phyloP scores from a whole-genome alignment of 2,329 filamentous ascomycete species.

The Phaeosphaeriaceae sp. region DNA sequence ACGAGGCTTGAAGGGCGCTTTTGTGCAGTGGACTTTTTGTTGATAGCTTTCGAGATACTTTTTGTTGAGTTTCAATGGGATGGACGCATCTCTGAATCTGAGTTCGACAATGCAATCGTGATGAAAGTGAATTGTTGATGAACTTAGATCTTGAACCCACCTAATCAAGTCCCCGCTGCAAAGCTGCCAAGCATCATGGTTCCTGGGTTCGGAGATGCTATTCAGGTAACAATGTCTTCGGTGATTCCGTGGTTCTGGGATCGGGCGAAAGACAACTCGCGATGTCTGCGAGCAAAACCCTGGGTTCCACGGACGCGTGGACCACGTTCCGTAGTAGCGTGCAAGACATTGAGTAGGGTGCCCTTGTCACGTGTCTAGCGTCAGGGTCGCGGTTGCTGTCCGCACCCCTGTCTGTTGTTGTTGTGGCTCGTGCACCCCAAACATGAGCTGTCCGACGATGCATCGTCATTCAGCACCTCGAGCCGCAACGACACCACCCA shows the following conservation, averaged over 20 bases:
- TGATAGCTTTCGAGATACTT: constrained; percentile 4
- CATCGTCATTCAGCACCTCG: constrained; percentile 34
- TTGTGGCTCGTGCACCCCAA: constrained; percentile 26
- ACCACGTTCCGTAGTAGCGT: constrained; percentile 1
- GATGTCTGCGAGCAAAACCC: not conserved
- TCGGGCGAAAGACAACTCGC: not conserved
- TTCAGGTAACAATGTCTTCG: not conserved
- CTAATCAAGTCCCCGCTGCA: not conserved
- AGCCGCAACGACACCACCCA: constrained; percentile 19
- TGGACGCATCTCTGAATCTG: constrained; percentile 6
- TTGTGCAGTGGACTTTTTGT: constrained; percentile 1
- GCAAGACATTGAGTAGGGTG: not conserved
- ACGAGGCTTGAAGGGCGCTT: constrained; percentile 1
- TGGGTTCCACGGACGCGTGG: not conserved
- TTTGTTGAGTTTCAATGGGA: constrained; percentile 6
- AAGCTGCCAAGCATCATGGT: not conserved
- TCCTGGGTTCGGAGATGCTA: not conserved
- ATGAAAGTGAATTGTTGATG: not conserved
- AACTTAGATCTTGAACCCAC: not conserved
- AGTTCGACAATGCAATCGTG: not conserved
- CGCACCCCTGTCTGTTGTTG: constrained; percentile 40
- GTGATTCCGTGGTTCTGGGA: not conserved
- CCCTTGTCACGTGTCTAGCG: constrained; percentile 21
- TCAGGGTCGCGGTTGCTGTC: constrained; percentile 30
- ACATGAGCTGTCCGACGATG: constrained; percentile 22